Conservation (phyloP, 139 green algal species). For the Micractinium sp. region DNA sequence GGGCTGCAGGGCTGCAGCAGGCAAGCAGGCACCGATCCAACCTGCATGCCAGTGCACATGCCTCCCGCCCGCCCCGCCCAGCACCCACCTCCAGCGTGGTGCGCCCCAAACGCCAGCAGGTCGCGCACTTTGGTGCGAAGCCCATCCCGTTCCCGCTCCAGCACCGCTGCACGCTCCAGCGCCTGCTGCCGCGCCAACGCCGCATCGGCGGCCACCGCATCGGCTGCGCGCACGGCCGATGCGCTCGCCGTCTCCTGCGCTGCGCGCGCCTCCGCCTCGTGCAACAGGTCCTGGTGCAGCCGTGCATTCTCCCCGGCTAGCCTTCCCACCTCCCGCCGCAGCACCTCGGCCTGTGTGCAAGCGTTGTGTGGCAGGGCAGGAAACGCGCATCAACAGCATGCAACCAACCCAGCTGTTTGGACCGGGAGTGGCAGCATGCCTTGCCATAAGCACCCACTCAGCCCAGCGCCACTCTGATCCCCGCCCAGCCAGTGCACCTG, state of each 20-base stretch:
- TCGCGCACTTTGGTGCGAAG: conserved; percentile 60
- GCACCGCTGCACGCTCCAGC: conserved; percentile 24
- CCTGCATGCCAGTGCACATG: background rate
- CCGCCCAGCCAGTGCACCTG: background rate
- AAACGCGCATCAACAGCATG: too few species aligned
- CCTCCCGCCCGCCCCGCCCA: background rate
- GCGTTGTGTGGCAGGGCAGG: background rate
- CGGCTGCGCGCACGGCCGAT: conserved; percentile 24
- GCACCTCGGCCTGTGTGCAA: conserved; percentile 63
- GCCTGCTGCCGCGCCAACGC: conserved; percentile 61
- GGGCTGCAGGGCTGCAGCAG: background rate
- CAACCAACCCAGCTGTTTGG: too few species aligned
- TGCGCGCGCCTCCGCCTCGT: conserved; percentile 54
- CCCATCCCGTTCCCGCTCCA: conserved; percentile 69
- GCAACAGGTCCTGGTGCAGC: conserved; percentile 72
- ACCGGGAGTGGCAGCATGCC: background rate
- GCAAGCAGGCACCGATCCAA: background rate
- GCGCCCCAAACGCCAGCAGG: conserved; percentile 55
- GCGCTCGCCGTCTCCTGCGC: conserved; percentile 40
- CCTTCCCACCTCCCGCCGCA: conserved; percentile 57
- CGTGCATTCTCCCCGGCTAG: conserved; percentile 72
- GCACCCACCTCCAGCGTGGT: conserved; percentile 52
- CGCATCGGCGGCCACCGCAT: conserved; percentile 50
- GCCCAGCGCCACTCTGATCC: too few species aligned
- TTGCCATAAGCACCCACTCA: background rate